phyloP scores from a whole-genome alignment of 2,329 filamentous ascomycete genomes.

The Aspergillus luchuensis region DNA sequence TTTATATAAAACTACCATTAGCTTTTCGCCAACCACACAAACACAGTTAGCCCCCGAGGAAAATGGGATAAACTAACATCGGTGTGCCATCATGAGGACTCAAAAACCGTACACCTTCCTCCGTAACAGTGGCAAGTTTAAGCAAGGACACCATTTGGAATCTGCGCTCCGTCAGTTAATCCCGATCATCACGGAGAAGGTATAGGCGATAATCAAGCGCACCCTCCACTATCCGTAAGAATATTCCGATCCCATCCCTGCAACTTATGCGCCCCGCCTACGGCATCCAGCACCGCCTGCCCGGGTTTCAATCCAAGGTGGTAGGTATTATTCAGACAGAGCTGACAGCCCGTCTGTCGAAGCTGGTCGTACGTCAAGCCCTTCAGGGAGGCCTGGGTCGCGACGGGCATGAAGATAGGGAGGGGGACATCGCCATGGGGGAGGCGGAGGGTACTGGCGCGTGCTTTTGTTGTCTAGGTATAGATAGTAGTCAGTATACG shows the following conservation, averaged over 20 bases:
- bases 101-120: slow-evolving; percentile 93
- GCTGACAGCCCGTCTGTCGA: slow-evolving; percentile 80
- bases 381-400: slow-evolving; percentile 93
- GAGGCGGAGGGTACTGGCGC: slow-evolving; percentile 81
- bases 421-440: slow-evolving; percentile 90
- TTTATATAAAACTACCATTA: slow-evolving; percentile 23
- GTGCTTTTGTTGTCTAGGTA: slow-evolving; percentile 83
- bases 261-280: slow-evolving; percentile 90
- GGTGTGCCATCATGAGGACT: slow-evolving; percentile 92
- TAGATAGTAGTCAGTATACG: slow-evolving; percentile 1
- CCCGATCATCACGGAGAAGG: background rate
- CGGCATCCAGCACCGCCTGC: slow-evolving; percentile 79
- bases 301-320: slow-evolving; percentile 94
- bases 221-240: slow-evolving; percentile 68
- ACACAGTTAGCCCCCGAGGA: background rate
- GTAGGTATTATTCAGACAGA: slow-evolving; percentile 98
- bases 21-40: no score
- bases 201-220: background rate
- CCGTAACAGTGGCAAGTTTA: slow-evolving; percentile 88
- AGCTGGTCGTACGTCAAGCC: slow-evolving; percentile 91
- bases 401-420: slow-evolving; percentile 97
- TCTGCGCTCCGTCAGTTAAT: slow-evolving; percentile 48
- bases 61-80: slow-evolving; percentile 58
- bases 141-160: slow-evolving; percentile 99
- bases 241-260: slow-evolving; percentile 97